Conservation (phyloP, 495 filamentous ascomycete species). For the Neurospora tetraspora region DNA sequence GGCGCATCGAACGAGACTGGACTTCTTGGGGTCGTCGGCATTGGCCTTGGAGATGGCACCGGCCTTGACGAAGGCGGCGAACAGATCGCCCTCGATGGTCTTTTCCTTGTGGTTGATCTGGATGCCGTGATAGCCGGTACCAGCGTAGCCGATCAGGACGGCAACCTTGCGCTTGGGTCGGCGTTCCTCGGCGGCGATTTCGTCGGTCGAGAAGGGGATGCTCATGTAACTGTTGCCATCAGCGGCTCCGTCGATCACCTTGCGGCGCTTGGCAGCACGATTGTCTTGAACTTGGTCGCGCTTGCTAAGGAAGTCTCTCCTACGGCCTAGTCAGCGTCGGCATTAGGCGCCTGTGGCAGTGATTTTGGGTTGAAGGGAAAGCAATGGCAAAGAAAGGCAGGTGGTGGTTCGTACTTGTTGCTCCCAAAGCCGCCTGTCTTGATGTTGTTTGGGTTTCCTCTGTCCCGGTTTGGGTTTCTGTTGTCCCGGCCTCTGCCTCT, state of each 20-base stretch:
- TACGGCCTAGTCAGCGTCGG: conserved; percentile 20
- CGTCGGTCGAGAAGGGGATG: conserved; percentile 46
- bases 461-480: conserved; percentile 6
- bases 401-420: conserved; percentile 11
- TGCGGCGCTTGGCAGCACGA: conserved; percentile 45
- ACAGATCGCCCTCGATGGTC: conserved; percentile 96
- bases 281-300: conserved; percentile 49
- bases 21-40: conserved; percentile 92
- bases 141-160: conserved; percentile 87
- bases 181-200: conserved; percentile 74
- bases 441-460: conserved; percentile 8
- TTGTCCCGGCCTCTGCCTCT: conserved; percentile 9
- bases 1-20: conserved; percentile 84
- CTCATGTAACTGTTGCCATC: conserved; percentile 30
- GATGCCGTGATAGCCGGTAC: conserved; percentile 95
- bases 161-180: conserved; percentile 93
- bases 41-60: conserved; percentile 95
- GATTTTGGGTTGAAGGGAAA: not conserved
- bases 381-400: not conserved
- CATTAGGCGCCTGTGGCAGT: conserved; percentile 6
- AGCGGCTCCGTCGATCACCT: conserved; percentile 33
- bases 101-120: conserved; percentile 71
- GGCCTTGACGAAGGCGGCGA: conserved; percentile 77
- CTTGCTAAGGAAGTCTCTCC: conserved; percentile 39
- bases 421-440: conserved; percentile 15